phyloP scores from a whole-genome alignment of 2,329 filamentous ascomycete genomes.

The Exserohilum rostratum region DNA sequence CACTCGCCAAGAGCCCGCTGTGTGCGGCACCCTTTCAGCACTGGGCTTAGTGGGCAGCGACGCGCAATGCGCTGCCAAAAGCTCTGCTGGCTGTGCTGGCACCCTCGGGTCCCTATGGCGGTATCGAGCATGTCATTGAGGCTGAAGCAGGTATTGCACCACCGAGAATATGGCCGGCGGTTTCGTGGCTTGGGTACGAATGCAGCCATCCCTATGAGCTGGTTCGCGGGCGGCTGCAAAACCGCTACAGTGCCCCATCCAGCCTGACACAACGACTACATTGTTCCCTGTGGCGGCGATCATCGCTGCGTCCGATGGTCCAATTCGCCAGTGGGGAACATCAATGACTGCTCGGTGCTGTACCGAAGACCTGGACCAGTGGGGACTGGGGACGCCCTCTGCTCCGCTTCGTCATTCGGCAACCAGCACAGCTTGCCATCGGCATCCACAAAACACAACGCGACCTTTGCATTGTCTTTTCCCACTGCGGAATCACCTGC shows the following conservation, averaged over 20 bases:
- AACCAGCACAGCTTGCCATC: no score
- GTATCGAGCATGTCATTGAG: no score
- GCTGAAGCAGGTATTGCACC: not conserved
- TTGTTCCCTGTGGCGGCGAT: not conserved
- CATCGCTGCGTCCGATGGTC: conserved; percentile 12
- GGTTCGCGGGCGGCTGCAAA: conserved; percentile 4
- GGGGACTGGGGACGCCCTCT: conserved; percentile 19
- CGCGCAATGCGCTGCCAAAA: not conserved
- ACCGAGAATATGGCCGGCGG: conserved; percentile 5
- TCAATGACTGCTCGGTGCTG: conserved; percentile 11
- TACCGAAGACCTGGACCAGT: conserved; percentile 31
- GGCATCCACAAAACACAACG: no score
- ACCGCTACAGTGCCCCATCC: not conserved
- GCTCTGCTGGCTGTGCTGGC: conserved; percentile 11
- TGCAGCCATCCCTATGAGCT: conserved; percentile 9
- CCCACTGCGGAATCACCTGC: no score
- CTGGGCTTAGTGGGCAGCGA: no score
- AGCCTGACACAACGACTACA: conserved; percentile 5
- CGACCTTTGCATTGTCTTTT: no score
- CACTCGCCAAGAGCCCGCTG: conserved; percentile 5
- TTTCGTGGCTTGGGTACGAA: conserved; percentile 1
- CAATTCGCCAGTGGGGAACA: conserved; percentile 15
- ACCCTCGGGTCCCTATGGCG: not conserved
- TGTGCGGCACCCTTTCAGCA: no score
- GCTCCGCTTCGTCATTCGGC: no score